Percentiles rank a stretch among this genome's conserved stretches.
Evolutionary conservation across 257 asterid species (phyloP).

Genomic region (Fraxinus cuspidata): DNA sequence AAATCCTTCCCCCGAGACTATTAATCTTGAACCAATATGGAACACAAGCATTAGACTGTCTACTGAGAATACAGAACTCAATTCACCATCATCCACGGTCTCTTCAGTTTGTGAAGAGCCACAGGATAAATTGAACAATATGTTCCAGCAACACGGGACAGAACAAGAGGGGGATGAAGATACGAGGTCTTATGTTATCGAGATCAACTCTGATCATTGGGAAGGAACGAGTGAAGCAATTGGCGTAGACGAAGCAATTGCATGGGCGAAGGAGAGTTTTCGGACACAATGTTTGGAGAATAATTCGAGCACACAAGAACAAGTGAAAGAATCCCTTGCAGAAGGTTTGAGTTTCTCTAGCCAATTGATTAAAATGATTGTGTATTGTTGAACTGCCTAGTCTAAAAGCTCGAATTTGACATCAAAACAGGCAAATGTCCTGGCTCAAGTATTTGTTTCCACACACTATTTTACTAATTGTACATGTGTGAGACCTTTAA

Average conservation of each 20-base stretch:
- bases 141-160: slow-evolving; percentile 21
- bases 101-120: slow-evolving; percentile 56
- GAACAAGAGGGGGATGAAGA: slow-evolving; percentile 59
- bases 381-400: not conserved
- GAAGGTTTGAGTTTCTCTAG: slow-evolving; percentile 34
- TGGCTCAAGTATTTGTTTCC: no score
- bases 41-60: slow-evolving; percentile 47
- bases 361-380: not conserved
- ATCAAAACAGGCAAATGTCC: not conserved
- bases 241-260: slow-evolving; percentile 79
- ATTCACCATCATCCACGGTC: slow-evolving; percentile 52
- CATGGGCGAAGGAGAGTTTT: slow-evolving; percentile 82
- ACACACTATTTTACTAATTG: no score
- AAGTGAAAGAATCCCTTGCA: slow-evolving; percentile 34
- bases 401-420: not conserved
- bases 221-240: slow-evolving; percentile 59
- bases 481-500: no score
- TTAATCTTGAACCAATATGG: slow-evolving; percentile 50
- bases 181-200: slow-evolving; percentile 73
- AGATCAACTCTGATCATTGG: slow-evolving; percentile 52
- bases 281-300: slow-evolving; percentile 41
- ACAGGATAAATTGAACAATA: slow-evolving; percentile 34
- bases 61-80: slow-evolving; percentile 46
- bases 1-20: slow-evolving; percentile 69
- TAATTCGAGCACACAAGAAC: slow-evolving; percentile 25